Base-by-base conservation (phyloP, 129 eudicot species). In the Pulicaria dysenterica region DNA sequence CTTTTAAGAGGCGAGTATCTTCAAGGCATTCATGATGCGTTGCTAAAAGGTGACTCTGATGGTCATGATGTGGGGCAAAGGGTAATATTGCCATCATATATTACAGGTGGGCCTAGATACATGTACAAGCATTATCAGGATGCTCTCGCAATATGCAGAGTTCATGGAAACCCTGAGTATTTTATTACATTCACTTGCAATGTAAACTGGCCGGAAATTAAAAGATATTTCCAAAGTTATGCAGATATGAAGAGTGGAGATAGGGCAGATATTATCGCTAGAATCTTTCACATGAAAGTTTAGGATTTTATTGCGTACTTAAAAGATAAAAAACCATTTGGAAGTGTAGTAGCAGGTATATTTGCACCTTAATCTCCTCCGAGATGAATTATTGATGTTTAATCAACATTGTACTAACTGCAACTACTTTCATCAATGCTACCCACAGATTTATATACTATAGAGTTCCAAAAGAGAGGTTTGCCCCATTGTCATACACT, bases 111-210 rank as follows among this genome's bases (percentile, higher is more conserved):
- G 0, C 39, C 17, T 0, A 6, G 31, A 1, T 59, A 59, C 65
- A 38, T 59, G 65, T 39, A 31, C 31, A 53, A 53, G 14, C 58
- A 53, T 16, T 53, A 53, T 53, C 58, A 53, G 8, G 58, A 53
- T 7, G 58, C 58, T 5, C 8, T 53, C 1, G 58, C 58, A 1
- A 14, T 53, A 14, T 53, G n/a, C n/a, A n/a, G n/a, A n/a, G n/a
- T n/a, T n/a, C n/a, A n/a, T n/a, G n/a, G n/a, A n/a, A n/a, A n/a
- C 31, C 36, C 58, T 2, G 3, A 12, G 8, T 53, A 53, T 15
- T 53, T 53, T 8, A 53, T 53, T 7, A 53, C 58, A 2, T 53
- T 53, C 5, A 49, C 55, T 4, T 15, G 67, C 31, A 62, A 41
- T 15, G 17, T 14, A 1, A 62, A 41, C n/a, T 62, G 67, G 67